Evolutionary conservation across 1,284 basidiomycete genomes (phyloP), one percentile per base, ranked within the genome.

Genomic region (Leccinum pachyderme): DNA sequence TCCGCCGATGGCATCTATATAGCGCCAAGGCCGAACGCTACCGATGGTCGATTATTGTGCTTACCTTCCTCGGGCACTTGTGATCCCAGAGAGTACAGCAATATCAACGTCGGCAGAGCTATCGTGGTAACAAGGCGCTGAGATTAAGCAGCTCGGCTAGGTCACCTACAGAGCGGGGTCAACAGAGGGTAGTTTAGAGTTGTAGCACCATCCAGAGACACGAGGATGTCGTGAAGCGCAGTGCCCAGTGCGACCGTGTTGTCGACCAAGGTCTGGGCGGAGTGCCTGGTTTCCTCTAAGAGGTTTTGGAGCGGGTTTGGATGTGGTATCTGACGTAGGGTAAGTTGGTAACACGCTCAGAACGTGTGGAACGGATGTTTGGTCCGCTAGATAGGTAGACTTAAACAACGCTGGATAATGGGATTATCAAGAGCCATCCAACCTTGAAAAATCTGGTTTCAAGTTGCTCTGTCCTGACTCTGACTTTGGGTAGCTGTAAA

Each of bases 51-150:
- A 48, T 22, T 7, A 13, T 5, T 1, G 5, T 6, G 24, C 54
- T 50, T 35, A 55, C 61, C 55, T 53, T 56, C 53, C 8, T 56
- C 58, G 8, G 55, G 51, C 1, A 53, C 51, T 13, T 56, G 61
- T 24, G 63, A 58, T 24, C 59, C 63, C 2, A 56, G 52, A 47
- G 45, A 63, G 13, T 58, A 63, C 7, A 65, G 22, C 13, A 61
- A 33, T 29, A 64, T 45, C 43, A 62, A 51, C 27, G 53, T 54
- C 27, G 55, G 52, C 25, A 63, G 25, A 46, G 57, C 52, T 5
- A 27, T 8, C 27, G 56, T 33, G 55, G 61, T 1, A 63, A 51
- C 5, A 61, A 12, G 18, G 47, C 47, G 3, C 55, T 54, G 1
- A 58, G 27, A 24, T 56, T 47, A 44, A 65, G 35, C 15, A 63